These are phyloP conservation scores for Pseudogymnoascus sp. DNA, from an alignment of 2,329 filamentous ascomycete genomes.

Conservation along the genomic window DNA sequence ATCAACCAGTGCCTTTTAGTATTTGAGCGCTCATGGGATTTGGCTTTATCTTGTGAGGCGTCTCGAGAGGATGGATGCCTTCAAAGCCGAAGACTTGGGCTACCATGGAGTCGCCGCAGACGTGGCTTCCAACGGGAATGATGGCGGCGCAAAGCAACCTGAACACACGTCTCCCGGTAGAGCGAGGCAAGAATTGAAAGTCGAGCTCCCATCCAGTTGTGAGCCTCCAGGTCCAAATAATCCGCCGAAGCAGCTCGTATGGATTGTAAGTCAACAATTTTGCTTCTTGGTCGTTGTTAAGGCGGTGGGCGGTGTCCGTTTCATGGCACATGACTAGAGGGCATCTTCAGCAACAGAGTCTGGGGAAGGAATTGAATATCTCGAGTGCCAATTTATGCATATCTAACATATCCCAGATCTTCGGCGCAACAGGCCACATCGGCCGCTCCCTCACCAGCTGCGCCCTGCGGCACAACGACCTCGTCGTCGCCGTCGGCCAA, in stretches of 20 bases:
- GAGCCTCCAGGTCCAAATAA: slow-evolving; percentile 69
- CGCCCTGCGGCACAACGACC: slow-evolving; percentile 70
- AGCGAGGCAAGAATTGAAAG: slow-evolving; percentile 24
- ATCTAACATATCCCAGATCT: slow-evolving; percentile 49
- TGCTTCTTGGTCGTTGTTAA: not conserved
- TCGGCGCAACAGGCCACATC: slow-evolving; percentile 96
- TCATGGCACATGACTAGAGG: not conserved
- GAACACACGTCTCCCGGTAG: not conserved
- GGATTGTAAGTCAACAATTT: slow-evolving; percentile 58
- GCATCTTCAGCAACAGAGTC: not conserved
- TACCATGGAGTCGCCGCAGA: not conserved
- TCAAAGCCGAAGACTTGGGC: slow-evolving; percentile 2
- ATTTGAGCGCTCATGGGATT: not conserved
- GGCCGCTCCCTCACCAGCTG: slow-evolving; percentile 81
- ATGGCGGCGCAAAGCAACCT: not conserved
- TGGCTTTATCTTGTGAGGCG: not conserved
- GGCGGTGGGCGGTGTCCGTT: not conserved
- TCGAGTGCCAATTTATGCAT: slow-evolving; percentile 3
- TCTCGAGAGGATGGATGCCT: slow-evolving; percentile 5
- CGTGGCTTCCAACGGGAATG: not conserved
- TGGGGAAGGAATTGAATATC: not conserved
- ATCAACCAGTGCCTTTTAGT: not conserved
- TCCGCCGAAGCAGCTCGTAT: slow-evolving; percentile 67
- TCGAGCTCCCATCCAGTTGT: slow-evolving; percentile 71
- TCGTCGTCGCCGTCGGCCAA: slow-evolving; percentile 78